Evolutionary conservation across 805 yeast genomes (phyloP), one percentile per base, ranked within the genome.

Genomic region (Kluyveromyces lactis): DNA sequence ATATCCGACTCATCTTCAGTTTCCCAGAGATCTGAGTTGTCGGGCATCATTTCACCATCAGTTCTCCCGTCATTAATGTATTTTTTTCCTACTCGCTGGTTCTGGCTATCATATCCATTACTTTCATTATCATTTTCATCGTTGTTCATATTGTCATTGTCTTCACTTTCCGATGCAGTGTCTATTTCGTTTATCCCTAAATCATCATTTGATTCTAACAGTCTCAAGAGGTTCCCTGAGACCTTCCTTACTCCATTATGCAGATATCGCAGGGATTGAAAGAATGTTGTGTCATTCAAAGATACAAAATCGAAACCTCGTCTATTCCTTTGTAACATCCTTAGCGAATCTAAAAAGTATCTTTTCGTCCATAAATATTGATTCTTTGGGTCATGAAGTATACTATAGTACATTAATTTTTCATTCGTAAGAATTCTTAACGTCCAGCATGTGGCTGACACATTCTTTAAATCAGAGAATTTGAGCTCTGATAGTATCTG

Each of bases 361-460:
- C 47, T 44, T 23, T 42, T 45, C 11, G 51, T 49, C 58, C 56
- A 51, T 17, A 33, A 31, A 24, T 42, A 42, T 19, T 41, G 37
- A 6, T 41, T 35, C 26, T 42, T 46, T 12, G 41, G 26, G 11
- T 41, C 46, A 12, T 38, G 42, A 13, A 43, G 17, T 21, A 40
- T 37, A 37, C 49, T 47, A 9, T 44, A 44, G 26, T 46, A 44
- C n/a, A 49, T 47, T 16, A 52, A 19, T 19, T 44, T 48, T 35
- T 53, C 53, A 38, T 53, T 53, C 10, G 55, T 49, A 32, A 56
- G 30, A 27, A 45, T 40, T 33, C 55, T 51, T 34, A 56, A 39
- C 21, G 55, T 31, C 31, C 40, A 42, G 31, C 57, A 52, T n/a
- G 56, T 48, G 16, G 35, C 41, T 2, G 50, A 43, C 2, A 53